A percentile compares a stretch with the other conserved stretches of the same genome.
Evolutionary conservation across 208 protist genomes (phyloP).

Genomic region (Zelonia costaricensis): DNA sequence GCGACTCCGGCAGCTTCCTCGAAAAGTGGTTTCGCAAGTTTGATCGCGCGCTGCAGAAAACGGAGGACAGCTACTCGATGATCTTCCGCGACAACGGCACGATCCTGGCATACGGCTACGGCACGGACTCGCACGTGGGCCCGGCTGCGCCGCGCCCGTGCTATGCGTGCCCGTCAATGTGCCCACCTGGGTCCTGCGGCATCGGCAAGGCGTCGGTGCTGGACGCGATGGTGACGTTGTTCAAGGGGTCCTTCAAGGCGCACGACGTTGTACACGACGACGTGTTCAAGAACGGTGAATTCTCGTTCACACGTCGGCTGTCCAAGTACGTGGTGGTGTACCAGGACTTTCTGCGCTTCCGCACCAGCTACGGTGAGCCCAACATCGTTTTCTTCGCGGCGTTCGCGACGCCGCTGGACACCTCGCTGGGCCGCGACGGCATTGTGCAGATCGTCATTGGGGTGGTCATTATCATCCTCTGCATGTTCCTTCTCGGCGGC

Average conservation of each 20-base stretch:
- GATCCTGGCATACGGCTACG: constrained; percentile 38
- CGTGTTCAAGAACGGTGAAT: constrained; percentile 2
- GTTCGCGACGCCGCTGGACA: constrained; percentile 44
- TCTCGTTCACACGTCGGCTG: constrained; percentile 15
- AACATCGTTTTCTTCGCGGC: constrained; percentile 52
- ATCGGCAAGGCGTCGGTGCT: constrained; percentile 6
- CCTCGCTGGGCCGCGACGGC: constrained; percentile 26
- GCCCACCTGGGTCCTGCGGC: background rate
- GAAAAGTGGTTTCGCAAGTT: constrained; percentile 44
- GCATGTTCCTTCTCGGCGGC: constrained; percentile 46
- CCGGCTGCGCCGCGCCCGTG: background rate
- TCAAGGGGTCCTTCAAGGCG: constrained; percentile 3
- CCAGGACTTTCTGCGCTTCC: constrained; percentile 50
- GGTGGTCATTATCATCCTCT: constrained; percentile 51
- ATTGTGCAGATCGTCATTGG: constrained; percentile 55
- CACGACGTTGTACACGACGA: constrained; percentile 2
- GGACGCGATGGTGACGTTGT: constrained; percentile 29
- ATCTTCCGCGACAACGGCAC: constrained; percentile 33
- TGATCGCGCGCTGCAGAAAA: constrained; percentile 37
- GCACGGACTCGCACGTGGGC: background rate
- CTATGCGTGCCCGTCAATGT: background rate
- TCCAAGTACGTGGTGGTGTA: constrained; percentile 34
- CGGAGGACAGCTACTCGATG: constrained; percentile 39
- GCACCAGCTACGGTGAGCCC: background rate
- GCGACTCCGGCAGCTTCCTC: constrained; percentile 32